phyloP scores from a whole-genome alignment of 805 yeast species.

The Saccharomyces eubayanus region DNA sequence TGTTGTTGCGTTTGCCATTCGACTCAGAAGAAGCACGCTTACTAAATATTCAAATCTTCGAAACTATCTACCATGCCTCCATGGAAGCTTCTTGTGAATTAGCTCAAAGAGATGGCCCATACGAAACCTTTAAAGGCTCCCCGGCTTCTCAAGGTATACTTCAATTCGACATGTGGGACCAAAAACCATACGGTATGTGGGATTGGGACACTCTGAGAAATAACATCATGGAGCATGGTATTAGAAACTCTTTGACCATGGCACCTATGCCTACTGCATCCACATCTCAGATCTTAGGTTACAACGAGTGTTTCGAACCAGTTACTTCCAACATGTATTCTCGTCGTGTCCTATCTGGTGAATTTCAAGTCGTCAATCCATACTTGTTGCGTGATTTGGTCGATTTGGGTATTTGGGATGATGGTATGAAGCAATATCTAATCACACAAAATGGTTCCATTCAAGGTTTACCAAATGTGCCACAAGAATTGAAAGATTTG shows the following conservation, averaged over 20 bases:
- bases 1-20: slow-evolving; percentile 73
- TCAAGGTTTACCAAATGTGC: slow-evolving; percentile 62
- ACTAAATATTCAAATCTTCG: slow-evolving; percentile 78
- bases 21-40: slow-evolving; percentile 72
- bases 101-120: slow-evolving; percentile 59
- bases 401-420: slow-evolving; percentile 74
- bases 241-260: slow-evolving; percentile 77
- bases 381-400: slow-evolving; percentile 73
- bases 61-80: slow-evolving; percentile 91
- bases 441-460: slow-evolving; percentile 75
- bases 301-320: slow-evolving; percentile 92
- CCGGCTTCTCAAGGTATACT: slow-evolving; percentile 80
- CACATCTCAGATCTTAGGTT: slow-evolving; percentile 89
- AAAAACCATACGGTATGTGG: slow-evolving; percentile 66
- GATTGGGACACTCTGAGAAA: slow-evolving; percentile 72
- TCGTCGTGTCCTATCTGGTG: slow-evolving; percentile 86
- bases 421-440: slow-evolving; percentile 64
- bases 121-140: slow-evolving; percentile 68
- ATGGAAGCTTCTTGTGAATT: slow-evolving; percentile 78
- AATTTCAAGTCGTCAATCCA: slow-evolving; percentile 82
- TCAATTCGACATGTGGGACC: slow-evolving; percentile 83
- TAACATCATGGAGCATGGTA: slow-evolving; percentile 52
- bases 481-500: slow-evolving; percentile 60
- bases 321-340: slow-evolving; percentile 84
- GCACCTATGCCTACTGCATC: slow-evolving; percentile 99